phyloP scores from a whole-genome alignment of 2,329 filamentous ascomycete genomes.

The Pseudogymnoascus verrucosus region DNA sequence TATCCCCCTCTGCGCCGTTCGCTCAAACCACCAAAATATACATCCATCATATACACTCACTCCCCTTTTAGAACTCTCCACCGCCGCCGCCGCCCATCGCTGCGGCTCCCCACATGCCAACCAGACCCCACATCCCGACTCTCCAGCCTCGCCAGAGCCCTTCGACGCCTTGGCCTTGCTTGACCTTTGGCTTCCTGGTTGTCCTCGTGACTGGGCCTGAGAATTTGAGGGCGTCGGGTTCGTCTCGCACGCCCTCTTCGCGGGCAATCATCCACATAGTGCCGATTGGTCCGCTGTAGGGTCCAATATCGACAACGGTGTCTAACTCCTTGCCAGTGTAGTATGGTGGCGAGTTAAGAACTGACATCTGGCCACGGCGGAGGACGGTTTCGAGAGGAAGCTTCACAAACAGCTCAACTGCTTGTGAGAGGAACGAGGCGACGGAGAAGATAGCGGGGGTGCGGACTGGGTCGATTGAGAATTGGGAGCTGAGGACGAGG shows the following conservation, averaged over 20 bases:
- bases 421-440: conserved; percentile 72
- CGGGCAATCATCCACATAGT: conserved; percentile 83
- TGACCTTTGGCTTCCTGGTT: conserved; percentile 11
- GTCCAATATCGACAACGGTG: conserved; percentile 71
- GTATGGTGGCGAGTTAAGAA: conserved; percentile 46
- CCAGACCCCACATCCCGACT: conserved; percentile 47
- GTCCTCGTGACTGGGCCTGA: background rate
- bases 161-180: conserved; percentile 44
- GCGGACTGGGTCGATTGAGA: conserved; percentile 72
- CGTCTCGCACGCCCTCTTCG: conserved; percentile 57
- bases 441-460: conserved; percentile 78
- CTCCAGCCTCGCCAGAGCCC: conserved; percentile 51
- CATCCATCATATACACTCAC: background rate
- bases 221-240: conserved; percentile 3
- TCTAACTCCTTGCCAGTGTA: conserved; percentile 46
- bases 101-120: conserved; percentile 39
- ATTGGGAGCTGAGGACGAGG: conserved; percentile 74
- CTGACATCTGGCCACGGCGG: conserved; percentile 74
- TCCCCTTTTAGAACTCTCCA: conserved; percentile 23
- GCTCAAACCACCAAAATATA: conserved; percentile 7
- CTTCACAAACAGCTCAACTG: conserved; percentile 73
- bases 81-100: conserved; percentile 24
- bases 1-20: background rate
- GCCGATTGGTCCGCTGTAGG: conserved; percentile 78
- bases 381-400: conserved; percentile 89